Evolutionary conservation across 306 rosid species (phyloP).

Genomic region (Lathyrus oleraceus): DNA sequence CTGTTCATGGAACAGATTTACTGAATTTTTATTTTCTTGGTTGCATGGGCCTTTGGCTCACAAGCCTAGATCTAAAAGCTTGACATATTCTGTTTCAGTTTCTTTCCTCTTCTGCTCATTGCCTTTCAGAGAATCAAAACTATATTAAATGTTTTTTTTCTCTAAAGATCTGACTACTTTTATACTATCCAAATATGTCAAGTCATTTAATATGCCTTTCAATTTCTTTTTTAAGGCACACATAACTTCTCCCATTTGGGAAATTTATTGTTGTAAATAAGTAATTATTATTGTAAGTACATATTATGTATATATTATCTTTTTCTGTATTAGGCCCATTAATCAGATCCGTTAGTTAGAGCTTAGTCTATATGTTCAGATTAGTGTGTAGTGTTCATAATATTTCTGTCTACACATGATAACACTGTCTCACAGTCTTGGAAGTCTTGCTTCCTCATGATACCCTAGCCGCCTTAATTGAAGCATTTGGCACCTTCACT

Average conservation of each 20-base stretch:
- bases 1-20: slow-evolving; percentile 4
- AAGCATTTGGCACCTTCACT: too few relatives aligned
- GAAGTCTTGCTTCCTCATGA: too few relatives aligned
- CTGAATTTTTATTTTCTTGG: not conserved
- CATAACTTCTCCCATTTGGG: not conserved
- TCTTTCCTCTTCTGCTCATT: slow-evolving; percentile 25
- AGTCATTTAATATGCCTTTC: not conserved
- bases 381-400: not conserved
- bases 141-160: slow-evolving; percentile 12
- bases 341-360: not conserved
- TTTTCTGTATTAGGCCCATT: not conserved
- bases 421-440: not conserved
- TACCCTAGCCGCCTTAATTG: too few relatives aligned
- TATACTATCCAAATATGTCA: slow-evolving; percentile 11
- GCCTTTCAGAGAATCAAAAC: not conserved
- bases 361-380: not conserved
- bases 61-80: slow-evolving; percentile 25
- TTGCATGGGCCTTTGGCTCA: slow-evolving; percentile 4
- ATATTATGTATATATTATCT: not conserved
- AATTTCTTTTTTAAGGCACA: not conserved
- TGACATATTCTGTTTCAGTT: slow-evolving; percentile 22
- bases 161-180: not conserved
- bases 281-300: not conserved
- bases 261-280: not conserved
- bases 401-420: not conserved